Base-by-base conservation (phyloP, 2,329 filamentous ascomycete species). In the Chaetomium strumarium region DNA sequence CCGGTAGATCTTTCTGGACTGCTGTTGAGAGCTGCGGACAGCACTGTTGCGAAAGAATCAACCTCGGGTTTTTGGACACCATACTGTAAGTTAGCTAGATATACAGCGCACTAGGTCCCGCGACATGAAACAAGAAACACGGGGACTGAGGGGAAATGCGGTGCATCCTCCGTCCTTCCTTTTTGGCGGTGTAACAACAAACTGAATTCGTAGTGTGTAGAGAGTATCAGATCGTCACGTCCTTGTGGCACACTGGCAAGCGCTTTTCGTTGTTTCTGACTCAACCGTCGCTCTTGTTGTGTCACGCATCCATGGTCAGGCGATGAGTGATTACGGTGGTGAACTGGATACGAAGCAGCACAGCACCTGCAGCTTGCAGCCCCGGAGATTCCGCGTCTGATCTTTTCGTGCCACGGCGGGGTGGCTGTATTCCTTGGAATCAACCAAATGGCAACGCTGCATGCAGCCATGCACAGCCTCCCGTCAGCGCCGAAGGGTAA, bases 81-180 rank as follows among this genome's bases (percentile, higher is more conserved):
- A 7, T 24, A 24, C 24, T 24, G 24, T 24, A 24, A 10, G 11
- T 10, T 12, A 19, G 29, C n/a, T 38, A n/a, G 24, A 17, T 7
- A n/a, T 12, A 20, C 16, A 17, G 24, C n/a, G 30, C 13, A 13
- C n/a, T 52, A 42, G 36, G 45, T 37, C 47, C 19, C 16, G 14
- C 37, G 50, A 57, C 38, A 24, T 60, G 58, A 60, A 60, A 60
- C 56, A 49, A 53, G 51, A 58, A 57, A 58, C 52, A 58, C 33
- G 58, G 52, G 54, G 46, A 34, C 12, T 6, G 38, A 20, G 40
- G 42, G 46, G 39, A 31, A 33, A 16, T 14, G 16, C 13, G 24
- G n/a, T 31, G 16, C 16, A 11, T 31, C n/a, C 31, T 36, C 38
- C 37, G 20, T 33, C 24, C 20, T 34, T n/a, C 39, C 16, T 16